Conservation (phyloP, 345 rosid genomes). For the Hevea brasiliensis region DNA sequence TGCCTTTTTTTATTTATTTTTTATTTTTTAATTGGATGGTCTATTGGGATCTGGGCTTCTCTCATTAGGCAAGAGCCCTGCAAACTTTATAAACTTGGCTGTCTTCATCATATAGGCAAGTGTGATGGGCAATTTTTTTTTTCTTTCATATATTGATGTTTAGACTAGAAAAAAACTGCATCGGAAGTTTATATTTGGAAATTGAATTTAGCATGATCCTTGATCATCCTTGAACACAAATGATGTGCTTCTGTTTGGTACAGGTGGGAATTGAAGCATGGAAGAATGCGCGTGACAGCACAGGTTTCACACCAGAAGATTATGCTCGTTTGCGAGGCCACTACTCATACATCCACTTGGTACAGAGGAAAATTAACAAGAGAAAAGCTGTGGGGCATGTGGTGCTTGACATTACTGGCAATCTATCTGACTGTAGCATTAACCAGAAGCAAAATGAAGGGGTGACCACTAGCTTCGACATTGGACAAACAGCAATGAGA, state of each 20-base stretch:
- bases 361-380: conserved; percentile 75
- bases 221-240: background rate
- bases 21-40: too few relatives aligned
- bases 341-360: conserved; percentile 86
- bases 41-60: too few relatives aligned
- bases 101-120: too few relatives aligned
- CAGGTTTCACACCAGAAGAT: conserved; percentile 95
- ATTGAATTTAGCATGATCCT: background rate
- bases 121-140: too few relatives aligned
- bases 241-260: conserved; percentile 5
- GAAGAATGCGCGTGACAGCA: conserved; percentile 77
- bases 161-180: too few relatives aligned
- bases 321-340: conserved; percentile 97
- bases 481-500: conserved; percentile 37
- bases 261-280: conserved; percentile 95
- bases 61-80: too few relatives aligned
- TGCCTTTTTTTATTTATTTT: too few relatives aligned
- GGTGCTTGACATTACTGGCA: conserved; percentile 56
- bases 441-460: conserved; percentile 46
- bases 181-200: background rate
- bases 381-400: conserved; percentile 51
- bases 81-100: too few relatives aligned
- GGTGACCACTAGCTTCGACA: conserved; percentile 52
- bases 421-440: conserved; percentile 22
- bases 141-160: too few relatives aligned